Evolutionary conservation across 2,329 filamentous ascomycete species (phyloP), one percentile per base, ranked within the genome.

Genomic region (Colletotrichum scovillei): DNA sequence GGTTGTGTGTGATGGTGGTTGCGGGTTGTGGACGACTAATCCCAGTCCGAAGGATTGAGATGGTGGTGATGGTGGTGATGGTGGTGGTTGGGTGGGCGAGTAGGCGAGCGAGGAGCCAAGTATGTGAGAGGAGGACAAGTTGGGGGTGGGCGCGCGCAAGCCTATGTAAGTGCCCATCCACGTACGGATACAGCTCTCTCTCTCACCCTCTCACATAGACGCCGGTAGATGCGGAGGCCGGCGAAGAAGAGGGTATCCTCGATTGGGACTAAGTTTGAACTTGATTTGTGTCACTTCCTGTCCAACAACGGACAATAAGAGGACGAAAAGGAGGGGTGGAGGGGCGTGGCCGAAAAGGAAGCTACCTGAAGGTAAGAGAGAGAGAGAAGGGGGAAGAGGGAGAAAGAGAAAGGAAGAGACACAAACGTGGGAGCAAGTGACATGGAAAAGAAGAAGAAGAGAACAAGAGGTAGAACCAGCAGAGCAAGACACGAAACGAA

Each of bases 161-260:
- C 42, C 70, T 70, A 70, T 65, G 67, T 65, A 73, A 70, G 60
- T 56, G 66, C n/a, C 35, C 30, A 60, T 56, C 30, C 22, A 56
- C 32, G 49, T 65, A 55, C 14, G 28, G 22, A n/a, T 38, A 28
- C 12, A 26, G 14, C 26, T 30, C 30, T 38, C 24, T 24, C 42
- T 49, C 42, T 49, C 42, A 49, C 42, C 42, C 42, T 49, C 42
- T 49, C 42, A 22, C 42, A 49, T n/a, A 49, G 19, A 56, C 22
- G 46, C 46, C 49, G 52, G 32, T 56, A 56, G 16, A 42, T 5
- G 30, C 26, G 63, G 16, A 53, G 32, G 12, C 14, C 5, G 56
- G 19, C 42, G 19, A 49, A 49, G 24, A 26, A n/a, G 35, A 24
- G 32, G 53, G 24, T 22, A 24, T 52, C 9, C n/a, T 49, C n/a